These are phyloP conservation scores for Cylindrotheca closterium DNA, from an alignment of 108 stramenopile genomes.

Conservation along the genomic window DNA sequence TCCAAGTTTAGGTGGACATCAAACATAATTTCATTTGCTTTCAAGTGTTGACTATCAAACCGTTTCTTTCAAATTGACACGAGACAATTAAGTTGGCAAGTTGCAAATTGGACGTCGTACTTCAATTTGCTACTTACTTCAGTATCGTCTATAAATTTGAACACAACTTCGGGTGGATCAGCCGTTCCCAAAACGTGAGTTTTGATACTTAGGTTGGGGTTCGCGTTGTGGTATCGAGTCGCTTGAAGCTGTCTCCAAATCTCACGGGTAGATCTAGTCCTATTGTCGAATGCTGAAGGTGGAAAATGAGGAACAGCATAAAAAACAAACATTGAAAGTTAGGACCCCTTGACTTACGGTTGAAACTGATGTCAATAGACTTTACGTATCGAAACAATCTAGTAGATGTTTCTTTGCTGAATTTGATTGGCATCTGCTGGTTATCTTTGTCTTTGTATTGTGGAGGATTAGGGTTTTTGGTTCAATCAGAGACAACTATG, in stretches of 20 bases:
- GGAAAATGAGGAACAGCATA: not conserved
- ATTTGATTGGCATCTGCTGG: constrained; percentile 63
- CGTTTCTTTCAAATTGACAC: constrained; percentile 25
- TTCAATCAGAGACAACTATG: too few species aligned
- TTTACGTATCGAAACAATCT: constrained; percentile 74
- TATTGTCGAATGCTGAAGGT: constrained; percentile 60
- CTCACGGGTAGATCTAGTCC: constrained; percentile 74
- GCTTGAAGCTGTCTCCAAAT: constrained; percentile 70
- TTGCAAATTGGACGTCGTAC: not conserved
- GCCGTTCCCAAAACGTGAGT: constrained; percentile 45
- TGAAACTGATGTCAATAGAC: constrained; percentile 64
- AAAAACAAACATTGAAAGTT: not conserved
- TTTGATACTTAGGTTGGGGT: constrained; percentile 68
- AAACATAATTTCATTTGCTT: constrained; percentile 60
- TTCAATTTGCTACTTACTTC: constrained; percentile 33
- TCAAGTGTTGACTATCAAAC: constrained; percentile 51
- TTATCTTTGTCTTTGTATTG: not conserved
- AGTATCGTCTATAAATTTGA: constrained; percentile 66
- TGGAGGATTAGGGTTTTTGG: too few species aligned
- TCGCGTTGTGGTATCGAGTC: constrained; percentile 44
- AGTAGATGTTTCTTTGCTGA: constrained; percentile 67
- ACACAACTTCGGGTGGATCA: constrained; percentile 56
- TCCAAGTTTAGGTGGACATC: constrained; percentile 48
- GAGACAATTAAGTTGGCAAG: not conserved
- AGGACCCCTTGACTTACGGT: constrained; percentile 53